Evolutionary conservation across 176 grass and related monocot species (phyloP), one percentile per base, ranked within the genome.

Genomic region (Neostapfia colusana): DNA sequence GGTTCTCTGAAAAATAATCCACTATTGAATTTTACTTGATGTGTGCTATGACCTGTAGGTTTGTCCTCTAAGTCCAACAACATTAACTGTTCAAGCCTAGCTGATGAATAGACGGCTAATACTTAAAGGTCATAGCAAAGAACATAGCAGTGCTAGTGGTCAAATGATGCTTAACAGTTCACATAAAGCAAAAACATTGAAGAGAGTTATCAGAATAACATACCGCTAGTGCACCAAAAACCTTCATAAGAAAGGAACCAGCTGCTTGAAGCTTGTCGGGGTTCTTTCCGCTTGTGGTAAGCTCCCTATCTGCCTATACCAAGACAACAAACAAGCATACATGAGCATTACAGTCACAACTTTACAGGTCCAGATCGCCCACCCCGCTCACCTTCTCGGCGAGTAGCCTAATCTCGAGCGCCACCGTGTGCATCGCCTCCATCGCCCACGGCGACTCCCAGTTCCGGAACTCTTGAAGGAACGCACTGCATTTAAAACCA

Each of bases 371-470:
- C 53, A 56, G 46, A 84, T 50, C 63, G 58, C 45, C 27, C 6
- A 39, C 54, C 54, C 64, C 17, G 24, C 79, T 83, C 63, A 99
- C 92, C 89, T 92, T 92, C 76, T 99, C 95, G 11, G 95, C 89
- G 6, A 99, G 87, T 43, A 99, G 74, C 79, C 95, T 88, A 66
- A 99, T 99, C 82, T 99, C 92, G 11, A 99, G 91, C 13, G 89
- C 89, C 77, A 99, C 81, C 10, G 72, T 83, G 43, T 92, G 83
- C 85, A 95, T 84, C 26, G 91, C 85, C 74, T 95, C 91, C 95
- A 99, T 88, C 15, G 89, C 95, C 95, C 95, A 99, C 9, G 91
- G 73, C 7, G 85, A 88, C 55, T 99, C 95, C 95, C 95, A 99
- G 82, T 95, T 99, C 72, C 95, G 63, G 74, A 99, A 99, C 78